Evolutionary conservation across 345 rosid genomes (phyloP).

Genomic region (Camelina neglecta): DNA sequence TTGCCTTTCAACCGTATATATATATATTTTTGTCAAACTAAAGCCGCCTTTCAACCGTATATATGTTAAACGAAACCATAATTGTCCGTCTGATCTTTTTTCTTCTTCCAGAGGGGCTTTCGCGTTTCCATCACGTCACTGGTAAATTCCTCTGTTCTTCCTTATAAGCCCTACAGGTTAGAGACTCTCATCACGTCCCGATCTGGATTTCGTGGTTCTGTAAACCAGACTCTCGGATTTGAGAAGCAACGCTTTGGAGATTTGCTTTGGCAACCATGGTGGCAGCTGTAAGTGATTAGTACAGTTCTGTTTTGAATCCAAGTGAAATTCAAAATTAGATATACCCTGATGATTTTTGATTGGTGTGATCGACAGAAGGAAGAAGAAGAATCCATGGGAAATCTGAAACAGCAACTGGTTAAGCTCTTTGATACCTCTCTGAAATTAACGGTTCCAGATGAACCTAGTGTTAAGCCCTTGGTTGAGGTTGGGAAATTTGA

Average conservation of each 20-base stretch:
- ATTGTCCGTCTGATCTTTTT: background rate
- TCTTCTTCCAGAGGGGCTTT: background rate
- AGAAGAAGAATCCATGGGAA: background rate
- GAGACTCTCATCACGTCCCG: slow-evolving; percentile 7
- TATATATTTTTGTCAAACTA: too few relatives aligned
- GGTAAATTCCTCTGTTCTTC: background rate
- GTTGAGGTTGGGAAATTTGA: slow-evolving; percentile 64
- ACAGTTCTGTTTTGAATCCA: background rate
- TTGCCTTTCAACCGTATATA: too few relatives aligned
- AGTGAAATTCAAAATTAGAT: background rate
- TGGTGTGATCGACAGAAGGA: slow-evolving; percentile 9
- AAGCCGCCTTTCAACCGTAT: too few relatives aligned
- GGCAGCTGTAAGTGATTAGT: slow-evolving; percentile 41
- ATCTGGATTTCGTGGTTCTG: background rate
- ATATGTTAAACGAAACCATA: background rate
- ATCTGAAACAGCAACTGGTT: slow-evolving; percentile 39
- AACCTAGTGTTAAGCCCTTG: slow-evolving; percentile 62
- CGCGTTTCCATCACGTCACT: background rate
- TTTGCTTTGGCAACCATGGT: slow-evolving; percentile 45
- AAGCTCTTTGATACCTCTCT: slow-evolving; percentile 62
- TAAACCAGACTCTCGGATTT: too few relatives aligned
- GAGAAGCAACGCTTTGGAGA: background rate
- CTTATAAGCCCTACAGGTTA: background rate
- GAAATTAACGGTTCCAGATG: slow-evolving; percentile 55
- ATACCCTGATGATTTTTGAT: background rate